Evolutionary conservation across 2,329 filamentous ascomycete species (phyloP), one percentile per base, ranked within the genome.

Genomic region (Colletotrichum higginsianum): DNA sequence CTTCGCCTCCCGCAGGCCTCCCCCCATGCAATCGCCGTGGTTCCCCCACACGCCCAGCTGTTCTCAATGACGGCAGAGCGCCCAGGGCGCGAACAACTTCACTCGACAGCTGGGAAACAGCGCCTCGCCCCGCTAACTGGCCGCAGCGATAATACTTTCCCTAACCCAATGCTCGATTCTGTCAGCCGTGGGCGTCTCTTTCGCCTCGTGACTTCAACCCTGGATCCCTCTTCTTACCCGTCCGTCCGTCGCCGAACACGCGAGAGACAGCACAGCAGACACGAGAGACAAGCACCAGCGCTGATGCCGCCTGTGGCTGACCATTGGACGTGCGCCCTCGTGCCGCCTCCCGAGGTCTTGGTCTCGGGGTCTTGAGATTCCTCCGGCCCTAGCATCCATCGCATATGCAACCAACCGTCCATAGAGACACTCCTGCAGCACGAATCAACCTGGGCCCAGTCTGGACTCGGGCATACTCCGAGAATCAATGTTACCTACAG

Each of bases 121-220:
- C 47, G 65, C 66, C 69, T 55, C 66, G 69, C 68, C 69, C 69
- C 69, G 69, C 69, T 64, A 69, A 68, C 63, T 63, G 65, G 65
- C 69, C 69, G 69, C 69, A 72, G 69, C 69, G 47, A 35, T 47
- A 44, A 16, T 21, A 30, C 65, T 49, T 16, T 53, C 60, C 56
- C 62, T 64, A 64, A 64, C 56, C 26, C 44, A 23, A 62, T 56
- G 44, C 44, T 49, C 21, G 23, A 50, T 58, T 57, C 53, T 35
- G 52, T 52, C 40, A 9, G 63, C 52, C 63, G 30, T 35, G 42
- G 3, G 13, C 9, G 23, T 42, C 21, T 40, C 23, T 38, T 38
- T 23, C 49, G 35, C 57, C 57, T 23, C 38, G 42, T 71, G 67
- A 67, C 57, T 44, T 49, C 46, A 42, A 16, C n/a, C 18, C 50